Conservation (phyloP, 345 rosid genomes). For the Eucalyptus virginea region DNA sequence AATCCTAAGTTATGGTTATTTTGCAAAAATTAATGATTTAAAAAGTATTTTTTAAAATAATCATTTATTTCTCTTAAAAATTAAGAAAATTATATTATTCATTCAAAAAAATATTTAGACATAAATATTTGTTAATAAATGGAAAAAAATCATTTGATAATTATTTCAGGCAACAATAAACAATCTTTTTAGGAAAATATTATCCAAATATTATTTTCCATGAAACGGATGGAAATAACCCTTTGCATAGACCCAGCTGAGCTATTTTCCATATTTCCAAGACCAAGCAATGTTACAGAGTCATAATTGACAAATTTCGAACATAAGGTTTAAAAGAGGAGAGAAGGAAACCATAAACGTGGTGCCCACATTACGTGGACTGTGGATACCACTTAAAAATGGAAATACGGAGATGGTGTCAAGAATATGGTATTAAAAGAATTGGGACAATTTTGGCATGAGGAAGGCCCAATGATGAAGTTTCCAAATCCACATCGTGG, state of each 20-base stretch:
- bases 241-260: not conserved
- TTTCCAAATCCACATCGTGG: not conserved
- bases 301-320: not conserved
- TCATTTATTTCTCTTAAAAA: too few relatives aligned
- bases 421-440: not conserved
- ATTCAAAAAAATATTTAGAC: too few relatives aligned
- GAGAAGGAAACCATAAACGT: not conserved
- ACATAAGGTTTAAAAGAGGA: not conserved
- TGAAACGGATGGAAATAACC: accelerated
- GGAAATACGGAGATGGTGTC: not conserved
- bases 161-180: too few relatives aligned
- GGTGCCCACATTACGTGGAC: not conserved
- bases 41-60: too few relatives aligned
- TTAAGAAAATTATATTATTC: too few relatives aligned
- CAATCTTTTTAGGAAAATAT: too few relatives aligned
- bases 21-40: too few relatives aligned
- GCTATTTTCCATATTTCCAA: not conserved
- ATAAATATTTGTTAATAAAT: too few relatives aligned
- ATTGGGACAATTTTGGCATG: not conserved
- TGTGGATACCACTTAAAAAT: not conserved
- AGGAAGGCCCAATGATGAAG: not conserved
- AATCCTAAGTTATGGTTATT: too few relatives aligned
- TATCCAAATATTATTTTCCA: not conserved
- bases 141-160: too few relatives aligned
- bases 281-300: not conserved